phyloP scores from a whole-genome alignment of 768 basidiomycete genomes.

The Leccinum boreale region DNA sequence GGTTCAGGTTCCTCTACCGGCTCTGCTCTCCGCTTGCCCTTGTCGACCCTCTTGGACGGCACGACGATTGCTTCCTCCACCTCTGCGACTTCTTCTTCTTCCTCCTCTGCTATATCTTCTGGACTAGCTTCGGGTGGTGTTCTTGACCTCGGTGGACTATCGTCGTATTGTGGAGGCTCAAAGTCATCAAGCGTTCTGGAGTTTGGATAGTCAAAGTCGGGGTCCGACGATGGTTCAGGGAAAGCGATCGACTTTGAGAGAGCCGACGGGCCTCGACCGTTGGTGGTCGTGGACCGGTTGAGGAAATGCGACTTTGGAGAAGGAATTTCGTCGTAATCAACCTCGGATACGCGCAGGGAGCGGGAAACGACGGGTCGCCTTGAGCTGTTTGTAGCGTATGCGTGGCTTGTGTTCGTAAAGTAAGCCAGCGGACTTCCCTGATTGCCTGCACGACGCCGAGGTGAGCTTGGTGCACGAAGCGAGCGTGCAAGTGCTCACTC shows the following conservation, averaged over 20 bases:
- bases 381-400: slow-evolving; percentile 37
- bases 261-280: slow-evolving; percentile 34
- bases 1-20: slow-evolving; percentile 14
- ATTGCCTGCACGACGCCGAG: slow-evolving; percentile 19
- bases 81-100: slow-evolving; percentile 26
- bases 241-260: slow-evolving; percentile 29
- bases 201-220: slow-evolving; percentile 23
- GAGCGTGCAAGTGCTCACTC: slow-evolving; percentile 42
- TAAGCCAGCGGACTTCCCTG: slow-evolving; percentile 33
- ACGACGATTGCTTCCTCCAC: slow-evolving; percentile 33
- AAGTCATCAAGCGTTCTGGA: slow-evolving; percentile 27
- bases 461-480: slow-evolving; percentile 3
- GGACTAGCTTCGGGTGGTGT: slow-evolving; percentile 48
- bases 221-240: slow-evolving; percentile 20
- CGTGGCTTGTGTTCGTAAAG: slow-evolving; percentile 33
- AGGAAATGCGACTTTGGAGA: slow-evolving; percentile 45
- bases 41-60: slow-evolving; percentile 26
- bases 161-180: slow-evolving; percentile 19
- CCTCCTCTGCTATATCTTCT: slow-evolving; percentile 34
- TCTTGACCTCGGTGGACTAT: slow-evolving; percentile 36
- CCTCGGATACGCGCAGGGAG: slow-evolving; percentile 48
- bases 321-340: slow-evolving; percentile 61
- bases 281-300: slow-evolving; percentile 31
- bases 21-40: slow-evolving; percentile 41
- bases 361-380: slow-evolving; percentile 41